Conservation (phyloP, 192 early-diverging fungal genomes). For the Coemansia nantahalensis region DNA sequence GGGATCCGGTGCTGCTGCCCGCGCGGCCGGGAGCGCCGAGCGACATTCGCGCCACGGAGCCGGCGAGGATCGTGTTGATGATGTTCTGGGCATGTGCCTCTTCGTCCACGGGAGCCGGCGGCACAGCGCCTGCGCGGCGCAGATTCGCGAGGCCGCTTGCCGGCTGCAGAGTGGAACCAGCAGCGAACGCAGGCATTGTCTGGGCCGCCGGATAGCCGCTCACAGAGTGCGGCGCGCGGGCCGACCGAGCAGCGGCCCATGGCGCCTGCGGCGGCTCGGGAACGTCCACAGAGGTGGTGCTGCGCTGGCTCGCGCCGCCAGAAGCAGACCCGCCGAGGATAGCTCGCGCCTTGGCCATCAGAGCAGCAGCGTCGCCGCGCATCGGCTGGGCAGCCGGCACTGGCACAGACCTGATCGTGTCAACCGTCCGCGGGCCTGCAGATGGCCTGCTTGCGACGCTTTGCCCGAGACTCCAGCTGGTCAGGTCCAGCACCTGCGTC, state of each 20-base stretch:
- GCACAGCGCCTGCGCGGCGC: too few relatives aligned
- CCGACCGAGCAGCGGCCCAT: constrained; percentile 14
- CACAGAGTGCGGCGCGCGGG: too few relatives aligned
- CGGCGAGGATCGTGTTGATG: constrained; percentile 40
- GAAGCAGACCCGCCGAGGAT: constrained; percentile 6
- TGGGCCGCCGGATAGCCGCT: too few relatives aligned
- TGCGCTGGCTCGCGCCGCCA: not conserved
- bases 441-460: constrained; percentile 14
- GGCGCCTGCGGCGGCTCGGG: constrained; percentile 39
- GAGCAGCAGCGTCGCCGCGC: constrained; percentile 13
- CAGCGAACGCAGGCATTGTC: too few relatives aligned
- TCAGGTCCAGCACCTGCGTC: constrained; percentile 71
- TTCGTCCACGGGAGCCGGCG: constrained; percentile 1
- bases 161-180: too few relatives aligned
- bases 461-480: constrained; percentile 44
- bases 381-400: constrained; percentile 7
- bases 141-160: too few relatives aligned
- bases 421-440: constrained; percentile 21
- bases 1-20: not conserved
- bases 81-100: constrained; percentile 36
- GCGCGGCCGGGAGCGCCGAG: constrained; percentile 3
- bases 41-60: constrained; percentile 19
- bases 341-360: constrained; percentile 21
- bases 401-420: constrained; percentile 21
- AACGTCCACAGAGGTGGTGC: constrained; percentile 10